Conservation (phyloP, 116 monocot genomes). For the Iris pallida region DNA sequence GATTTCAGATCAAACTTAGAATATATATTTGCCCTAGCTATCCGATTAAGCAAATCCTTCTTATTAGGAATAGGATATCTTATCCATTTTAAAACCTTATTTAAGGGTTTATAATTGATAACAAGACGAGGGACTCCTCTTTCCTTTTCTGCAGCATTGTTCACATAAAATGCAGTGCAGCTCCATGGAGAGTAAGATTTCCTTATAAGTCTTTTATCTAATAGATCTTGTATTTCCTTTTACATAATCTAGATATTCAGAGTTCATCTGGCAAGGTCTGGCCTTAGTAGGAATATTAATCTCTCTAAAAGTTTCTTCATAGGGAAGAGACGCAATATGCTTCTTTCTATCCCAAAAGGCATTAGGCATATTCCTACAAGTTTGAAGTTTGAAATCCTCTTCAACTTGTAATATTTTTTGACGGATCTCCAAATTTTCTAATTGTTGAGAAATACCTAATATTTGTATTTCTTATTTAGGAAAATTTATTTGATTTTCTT, state of each 20-base stretch:
- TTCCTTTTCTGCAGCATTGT: no score
- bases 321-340: background rate
- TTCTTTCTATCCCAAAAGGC: background rate
- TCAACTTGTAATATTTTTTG: background rate
- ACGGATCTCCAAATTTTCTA: background rate
- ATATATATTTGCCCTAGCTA: no score
- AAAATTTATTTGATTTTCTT: background rate
- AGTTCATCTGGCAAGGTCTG: background rate
- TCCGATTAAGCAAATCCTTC: no score
- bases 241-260: constrained; percentile 1
- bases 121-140: no score
- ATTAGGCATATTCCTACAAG: background rate
- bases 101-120: no score
- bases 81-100: no score
- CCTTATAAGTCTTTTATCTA: background rate
- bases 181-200: constrained; percentile 1
- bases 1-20: no score
- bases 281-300: constrained; percentile 2
- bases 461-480: background rate
- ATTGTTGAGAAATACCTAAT: background rate
- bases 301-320: constrained; percentile 1
- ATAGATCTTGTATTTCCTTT: background rate
- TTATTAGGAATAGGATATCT: no score
- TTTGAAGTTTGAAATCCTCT: background rate
- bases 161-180: background rate